Conservation (phyloP, 352 stramenopile species). For the Pythium insidiosum region DNA sequence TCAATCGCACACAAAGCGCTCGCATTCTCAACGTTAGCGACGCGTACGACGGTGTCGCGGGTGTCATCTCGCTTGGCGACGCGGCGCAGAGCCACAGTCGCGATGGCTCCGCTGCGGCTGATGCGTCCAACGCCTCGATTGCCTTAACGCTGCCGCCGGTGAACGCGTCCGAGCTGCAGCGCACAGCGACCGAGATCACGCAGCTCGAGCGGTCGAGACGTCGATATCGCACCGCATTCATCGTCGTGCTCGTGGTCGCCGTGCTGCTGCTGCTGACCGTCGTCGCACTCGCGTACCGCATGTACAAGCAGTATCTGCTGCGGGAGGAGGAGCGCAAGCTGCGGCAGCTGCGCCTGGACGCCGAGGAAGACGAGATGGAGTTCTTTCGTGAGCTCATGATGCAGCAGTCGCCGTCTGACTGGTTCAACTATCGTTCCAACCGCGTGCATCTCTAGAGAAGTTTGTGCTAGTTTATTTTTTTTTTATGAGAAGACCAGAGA, state of each 20-base stretch:
- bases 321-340: conserved; percentile 13
- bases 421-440: conserved; percentile 19
- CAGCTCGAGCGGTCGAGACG: conserved; percentile 4
- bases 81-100: background rate
- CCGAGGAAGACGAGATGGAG: conserved; percentile 11
- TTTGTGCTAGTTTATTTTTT: no score
- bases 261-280: conserved; percentile 6
- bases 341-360: conserved; percentile 11
- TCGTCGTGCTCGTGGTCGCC: conserved; percentile 11
- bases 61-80: background rate
- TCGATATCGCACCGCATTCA: conserved; percentile 10
- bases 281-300: conserved; percentile 7
- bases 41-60: conserved; percentile 32
- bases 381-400: conserved; percentile 16
- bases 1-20: conserved; percentile 21
- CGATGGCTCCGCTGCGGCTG: background rate
- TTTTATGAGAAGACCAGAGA: no score
- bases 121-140: no score
- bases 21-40: conserved; percentile 38
- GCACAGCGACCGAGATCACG: background rate
- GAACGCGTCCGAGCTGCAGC: background rate
- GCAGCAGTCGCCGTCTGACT: conserved; percentile 16
- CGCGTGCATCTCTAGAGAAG: conserved; percentile 15
- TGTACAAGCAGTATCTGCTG: conserved; percentile 3
- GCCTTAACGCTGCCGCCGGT: no score